These are phyloP conservation scores for Arthrobotrys sinensis DNA, from an alignment of 2,329 filamentous ascomycete species.

Conservation along the genomic window DNA sequence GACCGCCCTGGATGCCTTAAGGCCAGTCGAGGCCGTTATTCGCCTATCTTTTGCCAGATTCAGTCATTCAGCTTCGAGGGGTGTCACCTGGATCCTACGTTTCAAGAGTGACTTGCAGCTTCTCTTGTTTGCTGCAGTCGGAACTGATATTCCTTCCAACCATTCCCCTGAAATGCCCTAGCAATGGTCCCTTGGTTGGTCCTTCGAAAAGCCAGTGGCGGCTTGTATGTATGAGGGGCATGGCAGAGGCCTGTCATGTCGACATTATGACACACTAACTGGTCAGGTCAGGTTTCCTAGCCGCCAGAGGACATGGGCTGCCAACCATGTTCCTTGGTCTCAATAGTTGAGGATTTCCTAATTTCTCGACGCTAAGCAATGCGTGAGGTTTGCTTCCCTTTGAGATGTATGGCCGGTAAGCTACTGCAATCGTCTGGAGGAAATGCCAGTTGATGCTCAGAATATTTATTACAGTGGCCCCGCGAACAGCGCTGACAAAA, in stretches of 20 bases:
- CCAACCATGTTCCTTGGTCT: slow-evolving; percentile 31
- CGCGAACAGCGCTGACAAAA: slow-evolving; percentile 59
- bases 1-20: slow-evolving; percentile 16
- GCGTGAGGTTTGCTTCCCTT: neutral
- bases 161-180: slow-evolving; percentile 25
- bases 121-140: slow-evolving; percentile 24
- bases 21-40: slow-evolving; percentile 23
- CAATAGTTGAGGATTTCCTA: slow-evolving; percentile 11
- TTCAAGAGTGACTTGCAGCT: slow-evolving; percentile 38
- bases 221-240: slow-evolving; percentile 34
- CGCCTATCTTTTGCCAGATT: slow-evolving; percentile 35
- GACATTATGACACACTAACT: slow-evolving; percentile 55
- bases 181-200: slow-evolving; percentile 20
- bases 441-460: slow-evolving; percentile 1
- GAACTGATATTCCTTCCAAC: slow-evolving; percentile 26
- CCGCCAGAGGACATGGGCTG: slow-evolving; percentile 38
- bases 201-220: slow-evolving; percentile 19
- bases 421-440: slow-evolving; percentile 4
- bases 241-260: slow-evolving; percentile 43
- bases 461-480: slow-evolving; percentile 37
- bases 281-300: slow-evolving; percentile 38
- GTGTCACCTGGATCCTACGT: slow-evolving; percentile 37
- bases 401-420: slow-evolving; percentile 3
- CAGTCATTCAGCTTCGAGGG: slow-evolving; percentile 22
- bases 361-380: slow-evolving; percentile 13